These are phyloP conservation scores for Carallia pectinifolia DNA, from an alignment of 345 rosid genomes.

Conservation along the genomic window DNA sequence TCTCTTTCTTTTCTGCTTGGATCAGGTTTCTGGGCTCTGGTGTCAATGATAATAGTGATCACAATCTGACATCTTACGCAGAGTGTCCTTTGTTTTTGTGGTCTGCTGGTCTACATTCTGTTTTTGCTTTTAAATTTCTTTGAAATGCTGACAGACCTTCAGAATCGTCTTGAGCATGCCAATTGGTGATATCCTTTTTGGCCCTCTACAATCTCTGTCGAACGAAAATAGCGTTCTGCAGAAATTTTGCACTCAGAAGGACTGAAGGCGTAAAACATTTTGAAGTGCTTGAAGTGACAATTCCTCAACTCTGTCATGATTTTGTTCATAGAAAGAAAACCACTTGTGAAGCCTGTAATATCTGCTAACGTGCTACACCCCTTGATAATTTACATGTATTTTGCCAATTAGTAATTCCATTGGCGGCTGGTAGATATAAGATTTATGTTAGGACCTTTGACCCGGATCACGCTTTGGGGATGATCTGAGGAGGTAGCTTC, in stretches of 20 bases:
- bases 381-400: not conserved
- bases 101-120: slow-evolving; percentile 13
- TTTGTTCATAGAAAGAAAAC: no score
- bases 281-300: not conserved
- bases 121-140: slow-evolving; percentile 20
- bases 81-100: slow-evolving; percentile 4
- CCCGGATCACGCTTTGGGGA: no score
- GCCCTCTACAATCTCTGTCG: slow-evolving; percentile 18
- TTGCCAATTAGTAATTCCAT: not conserved
- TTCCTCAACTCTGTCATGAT: not conserved
- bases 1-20: slow-evolving; percentile 4
- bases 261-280: slow-evolving; percentile 6
- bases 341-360: no score
- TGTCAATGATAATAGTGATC: slow-evolving; percentile 14
- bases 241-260: slow-evolving; percentile 7
- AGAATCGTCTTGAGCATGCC: slow-evolving; percentile 16
- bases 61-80: slow-evolving; percentile 9
- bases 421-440: not conserved
- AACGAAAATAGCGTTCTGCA: slow-evolving; percentile 10
- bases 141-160: slow-evolving; percentile 29
- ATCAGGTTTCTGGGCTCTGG: slow-evolving; percentile 32
- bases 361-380: not conserved
- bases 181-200: slow-evolving; percentile 7
- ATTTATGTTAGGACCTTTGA: not conserved
- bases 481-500: no score